phyloP scores from a whole-genome alignment of 805 yeast genomes.

The Yarrowia sp. region DNA sequence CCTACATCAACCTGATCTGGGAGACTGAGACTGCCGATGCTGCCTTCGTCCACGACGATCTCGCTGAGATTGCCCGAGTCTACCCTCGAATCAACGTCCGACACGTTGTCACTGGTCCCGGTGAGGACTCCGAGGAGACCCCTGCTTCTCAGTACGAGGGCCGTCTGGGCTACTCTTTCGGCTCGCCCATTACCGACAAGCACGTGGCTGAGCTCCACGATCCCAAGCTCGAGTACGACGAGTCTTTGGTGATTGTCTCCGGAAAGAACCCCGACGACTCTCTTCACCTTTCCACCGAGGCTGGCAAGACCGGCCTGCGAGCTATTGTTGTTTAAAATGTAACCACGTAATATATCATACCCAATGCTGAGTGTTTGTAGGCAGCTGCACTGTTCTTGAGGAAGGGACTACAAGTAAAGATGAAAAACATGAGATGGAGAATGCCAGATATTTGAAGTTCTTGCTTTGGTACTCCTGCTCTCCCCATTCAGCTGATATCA shows the following conservation, averaged over 20 bases:
- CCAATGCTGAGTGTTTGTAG: not conserved
- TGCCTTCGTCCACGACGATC: slow-evolving; percentile 19
- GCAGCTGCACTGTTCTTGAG: too few relatives aligned
- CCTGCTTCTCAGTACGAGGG: slow-evolving; percentile 12
- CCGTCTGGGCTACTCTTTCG: slow-evolving; percentile 14
- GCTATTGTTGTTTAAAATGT: slow-evolving; percentile 16
- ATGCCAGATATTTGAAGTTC: too few relatives aligned
- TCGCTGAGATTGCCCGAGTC: slow-evolving; percentile 13
- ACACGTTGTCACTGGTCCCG: not conserved
- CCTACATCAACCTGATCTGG: slow-evolving; percentile 20
- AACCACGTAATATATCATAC: not conserved
- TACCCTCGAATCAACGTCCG: slow-evolving; percentile 18
- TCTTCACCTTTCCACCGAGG: slow-evolving; percentile 11
- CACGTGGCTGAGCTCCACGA: not conserved
- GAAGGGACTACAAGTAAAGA: too few relatives aligned
- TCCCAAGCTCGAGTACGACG: slow-evolving; percentile 1
- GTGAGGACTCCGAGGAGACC: not conserved
- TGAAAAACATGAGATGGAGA: too few relatives aligned
- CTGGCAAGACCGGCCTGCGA: slow-evolving; percentile 20
- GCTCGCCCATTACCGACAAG: not conserved
- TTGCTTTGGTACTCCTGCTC: too few relatives aligned
- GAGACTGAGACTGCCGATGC: slow-evolving; percentile 9
- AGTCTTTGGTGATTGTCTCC: slow-evolving; percentile 9
- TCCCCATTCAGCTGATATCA: too few relatives aligned
- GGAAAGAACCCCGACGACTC: slow-evolving; percentile 17